phyloP scores from a whole-genome alignment of 306 rosid genomes.

The Castanea sativa region DNA sequence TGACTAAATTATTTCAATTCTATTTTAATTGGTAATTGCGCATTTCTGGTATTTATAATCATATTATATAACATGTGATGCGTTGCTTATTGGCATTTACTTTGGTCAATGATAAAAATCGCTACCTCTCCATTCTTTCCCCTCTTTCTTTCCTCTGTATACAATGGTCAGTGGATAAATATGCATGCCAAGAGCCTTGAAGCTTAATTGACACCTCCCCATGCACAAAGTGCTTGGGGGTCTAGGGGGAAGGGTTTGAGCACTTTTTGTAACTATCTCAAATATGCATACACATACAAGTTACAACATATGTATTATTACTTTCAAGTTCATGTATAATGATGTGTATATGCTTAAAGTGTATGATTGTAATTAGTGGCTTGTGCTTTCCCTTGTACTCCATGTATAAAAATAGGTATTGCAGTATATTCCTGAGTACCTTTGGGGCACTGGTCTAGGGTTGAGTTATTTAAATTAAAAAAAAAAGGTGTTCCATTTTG shows the following conservation, averaged over 20 bases:
- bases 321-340: not conserved
- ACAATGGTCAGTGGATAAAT: no score
- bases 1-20: not conserved
- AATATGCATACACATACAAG: no score
- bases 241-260: no score
- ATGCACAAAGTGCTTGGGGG: no score
- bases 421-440: not conserved
- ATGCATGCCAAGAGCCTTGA: no score
- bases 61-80: not conserved
- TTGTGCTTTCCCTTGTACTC: not conserved
- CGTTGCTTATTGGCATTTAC: not conserved
- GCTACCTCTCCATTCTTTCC: not conserved
- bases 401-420: not conserved
- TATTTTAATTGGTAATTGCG: not conserved
- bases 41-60: not conserved
- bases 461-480: not conserved
- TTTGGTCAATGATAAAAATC: not conserved
- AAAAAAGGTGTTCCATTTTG: not conserved
- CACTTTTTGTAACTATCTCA: no score
- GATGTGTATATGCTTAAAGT: not conserved
- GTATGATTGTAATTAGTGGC: not conserved
- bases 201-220: no score
- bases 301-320: no score
- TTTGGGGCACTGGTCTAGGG: not conserved
- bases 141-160: not conserved